Evolutionary conservation across 495 filamentous ascomycete genomes (phyloP).

Genomic region (Penicillium ochrochloron): DNA sequence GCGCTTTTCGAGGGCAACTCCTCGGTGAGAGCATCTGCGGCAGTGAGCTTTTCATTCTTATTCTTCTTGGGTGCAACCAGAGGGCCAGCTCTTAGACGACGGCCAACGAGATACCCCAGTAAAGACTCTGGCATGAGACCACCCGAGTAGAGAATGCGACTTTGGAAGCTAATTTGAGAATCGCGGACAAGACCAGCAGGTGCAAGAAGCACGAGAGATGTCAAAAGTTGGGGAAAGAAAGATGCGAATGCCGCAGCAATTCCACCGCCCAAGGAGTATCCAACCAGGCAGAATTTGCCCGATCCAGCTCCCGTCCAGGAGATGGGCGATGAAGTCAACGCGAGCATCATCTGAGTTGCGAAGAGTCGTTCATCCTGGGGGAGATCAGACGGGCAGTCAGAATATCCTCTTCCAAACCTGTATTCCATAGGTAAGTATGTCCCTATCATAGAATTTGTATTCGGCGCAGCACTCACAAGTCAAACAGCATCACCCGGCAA

Average conservation of each 20-base stretch:
- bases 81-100: slow-evolving; percentile 56
- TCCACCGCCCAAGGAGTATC: slow-evolving; percentile 85
- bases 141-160: slow-evolving; percentile 63
- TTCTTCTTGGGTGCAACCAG: slow-evolving; percentile 37
- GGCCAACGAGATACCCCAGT: slow-evolving; percentile 54
- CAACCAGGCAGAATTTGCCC: slow-evolving; percentile 69
- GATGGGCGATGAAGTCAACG: slow-evolving; percentile 69
- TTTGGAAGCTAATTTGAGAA: slow-evolving; percentile 62
- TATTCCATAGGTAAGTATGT: neutral
- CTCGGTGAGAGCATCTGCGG: slow-evolving; percentile 43
- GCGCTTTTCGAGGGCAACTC: slow-evolving; percentile 42
- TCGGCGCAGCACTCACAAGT: slow-evolving; percentile 44
- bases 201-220: slow-evolving; percentile 72
- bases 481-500: slow-evolving; percentile 83
- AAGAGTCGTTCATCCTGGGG: slow-evolving; percentile 78
- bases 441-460: too few species aligned
- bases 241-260: slow-evolving; percentile 75
- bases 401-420: slow-evolving; percentile 81
- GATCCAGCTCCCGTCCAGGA: slow-evolving; percentile 63
- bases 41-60: slow-evolving; percentile 37
- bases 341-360: slow-evolving; percentile 72
- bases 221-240: slow-evolving; percentile 69
- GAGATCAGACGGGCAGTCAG: slow-evolving; percentile 66
- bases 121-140: slow-evolving; percentile 63
- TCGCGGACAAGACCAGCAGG: slow-evolving; percentile 73